Conservation (phyloP, 345 rosid genomes). For the Barbarea vulgaris region DNA sequence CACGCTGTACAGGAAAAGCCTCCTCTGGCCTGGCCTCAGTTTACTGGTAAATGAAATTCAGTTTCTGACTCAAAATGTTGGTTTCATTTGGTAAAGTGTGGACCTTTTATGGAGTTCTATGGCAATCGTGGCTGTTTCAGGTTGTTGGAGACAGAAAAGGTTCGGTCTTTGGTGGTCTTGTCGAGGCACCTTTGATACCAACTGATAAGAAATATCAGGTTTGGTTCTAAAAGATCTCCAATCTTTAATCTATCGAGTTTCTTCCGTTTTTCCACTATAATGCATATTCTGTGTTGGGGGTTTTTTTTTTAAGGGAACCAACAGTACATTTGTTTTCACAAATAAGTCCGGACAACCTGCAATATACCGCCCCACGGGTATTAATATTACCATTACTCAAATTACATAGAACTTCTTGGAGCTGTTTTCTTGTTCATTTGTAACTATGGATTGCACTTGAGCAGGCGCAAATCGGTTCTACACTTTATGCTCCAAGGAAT, state of each 20-base stretch:
- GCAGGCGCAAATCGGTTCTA: conserved; percentile 92
- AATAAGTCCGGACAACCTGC: conserved; percentile 64
- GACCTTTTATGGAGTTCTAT: neutral
- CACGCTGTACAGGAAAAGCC: conserved; percentile 89
- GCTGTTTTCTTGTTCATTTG: conserved; percentile 3
- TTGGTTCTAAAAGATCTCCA: conserved; percentile 14
- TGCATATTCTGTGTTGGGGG: conserved; percentile 22
- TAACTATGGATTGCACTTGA: conserved; percentile 25
- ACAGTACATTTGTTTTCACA: conserved; percentile 89
- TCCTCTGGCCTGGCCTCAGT: conserved; percentile 93
- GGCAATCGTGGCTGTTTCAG: conserved; percentile 42
- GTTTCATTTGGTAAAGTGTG: neutral
- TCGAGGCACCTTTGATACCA: conserved; percentile 88
- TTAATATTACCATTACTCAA: neutral
- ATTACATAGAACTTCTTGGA: neutral
- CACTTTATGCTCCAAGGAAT: conserved; percentile 82
- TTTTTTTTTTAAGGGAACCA: conserved; percentile 69
- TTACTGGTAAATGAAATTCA: conserved; percentile 61
- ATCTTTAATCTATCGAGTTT: conserved; percentile 3
- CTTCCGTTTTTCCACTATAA: neutral
- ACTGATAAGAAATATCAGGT: conserved; percentile 91
- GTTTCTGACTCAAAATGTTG: conserved; percentile 4
- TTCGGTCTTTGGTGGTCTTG: conserved; percentile 92
- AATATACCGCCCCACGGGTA: conserved; percentile 87
- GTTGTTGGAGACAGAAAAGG: conserved; percentile 92